A percentile compares a stretch with the other conserved stretches of the same genome.
These are phyloP conservation scores for Chrysophaeum taylorii DNA, from an alignment of 352 stramenopile genomes.

Conservation along the genomic window DNA sequence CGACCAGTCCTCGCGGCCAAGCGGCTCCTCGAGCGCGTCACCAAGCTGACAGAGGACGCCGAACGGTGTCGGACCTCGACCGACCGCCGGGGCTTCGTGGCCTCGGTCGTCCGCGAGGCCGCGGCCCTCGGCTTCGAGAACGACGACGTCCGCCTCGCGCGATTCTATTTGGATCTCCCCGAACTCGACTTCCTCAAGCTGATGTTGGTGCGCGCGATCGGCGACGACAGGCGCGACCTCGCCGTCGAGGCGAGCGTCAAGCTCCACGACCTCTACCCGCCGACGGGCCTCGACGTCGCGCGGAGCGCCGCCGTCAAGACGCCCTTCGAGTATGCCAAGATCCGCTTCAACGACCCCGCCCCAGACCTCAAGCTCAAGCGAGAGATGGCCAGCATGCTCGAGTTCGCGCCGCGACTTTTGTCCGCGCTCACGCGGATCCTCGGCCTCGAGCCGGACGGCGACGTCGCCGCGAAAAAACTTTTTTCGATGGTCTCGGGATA, in stretches of 20 bases:
- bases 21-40: too few species aligned
- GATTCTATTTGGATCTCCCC: conserved; percentile 8
- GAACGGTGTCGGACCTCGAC: too few species aligned
- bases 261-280: too few species aligned
- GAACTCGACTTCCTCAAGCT: conserved; percentile 18
- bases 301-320: conserved; percentile 24
- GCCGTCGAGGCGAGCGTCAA: conserved; percentile 20
- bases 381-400: conserved; percentile 29
- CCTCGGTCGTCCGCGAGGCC: conserved; percentile 6
- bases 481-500: conserved; percentile 42
- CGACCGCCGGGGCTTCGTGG: too few species aligned
- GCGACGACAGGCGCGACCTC: conserved; percentile 24
- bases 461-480: conserved; percentile 22
- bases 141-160: conserved; percentile 11
- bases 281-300: conserved; percentile 15
- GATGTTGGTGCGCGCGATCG: conserved; percentile 20
- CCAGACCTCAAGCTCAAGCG: conserved; percentile 20
- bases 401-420: conserved; percentile 16
- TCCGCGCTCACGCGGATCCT: conserved; percentile 27
- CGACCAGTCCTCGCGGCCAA: too few species aligned
- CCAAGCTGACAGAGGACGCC: too few species aligned
- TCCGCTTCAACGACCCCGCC: conserved; percentile 21
- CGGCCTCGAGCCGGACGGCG: conserved; percentile 17
- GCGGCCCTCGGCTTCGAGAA: conserved; percentile 16
- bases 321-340: conserved; percentile 22